phyloP scores from a whole-genome alignment of 2,329 filamentous ascomycete genomes.

The Gyromitra esculenta region DNA sequence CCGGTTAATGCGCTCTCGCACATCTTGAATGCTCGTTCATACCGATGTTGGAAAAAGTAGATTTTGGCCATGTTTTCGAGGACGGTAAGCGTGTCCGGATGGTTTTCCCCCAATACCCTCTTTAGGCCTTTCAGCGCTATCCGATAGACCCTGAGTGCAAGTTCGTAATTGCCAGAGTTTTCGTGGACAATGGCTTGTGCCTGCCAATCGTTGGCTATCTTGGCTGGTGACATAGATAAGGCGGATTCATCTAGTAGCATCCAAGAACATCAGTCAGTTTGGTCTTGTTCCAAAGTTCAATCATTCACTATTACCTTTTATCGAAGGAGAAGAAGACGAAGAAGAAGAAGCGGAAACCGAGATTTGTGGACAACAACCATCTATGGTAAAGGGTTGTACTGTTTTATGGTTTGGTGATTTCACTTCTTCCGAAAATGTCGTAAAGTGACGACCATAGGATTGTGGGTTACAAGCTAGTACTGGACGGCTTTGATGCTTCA shows the following conservation, averaged over 20 bases:
- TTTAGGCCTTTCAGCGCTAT: not conserved
- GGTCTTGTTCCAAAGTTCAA: not conserved
- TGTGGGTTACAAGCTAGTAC: not conserved
- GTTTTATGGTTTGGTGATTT: not conserved
- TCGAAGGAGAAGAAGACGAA: not conserved
- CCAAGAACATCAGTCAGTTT: not conserved
- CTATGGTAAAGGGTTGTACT: not conserved
- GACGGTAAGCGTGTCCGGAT: not conserved
- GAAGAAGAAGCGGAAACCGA: not conserved
- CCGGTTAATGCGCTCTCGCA: not conserved
- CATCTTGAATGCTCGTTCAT: constrained; percentile 18
- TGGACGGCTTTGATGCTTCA: not conserved
- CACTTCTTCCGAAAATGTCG: not conserved
- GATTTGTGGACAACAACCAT: not conserved
- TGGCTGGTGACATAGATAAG: not conserved
- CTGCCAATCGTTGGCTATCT: not conserved
- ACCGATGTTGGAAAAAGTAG: not conserved
- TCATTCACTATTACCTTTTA: not conserved
- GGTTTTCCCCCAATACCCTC: constrained; percentile 7
- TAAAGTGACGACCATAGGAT: not conserved
- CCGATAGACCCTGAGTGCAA: not conserved
- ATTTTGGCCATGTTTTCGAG: constrained; percentile 1
- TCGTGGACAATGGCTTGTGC: not conserved
- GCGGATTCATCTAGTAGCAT: not conserved
- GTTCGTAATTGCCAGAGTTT: constrained; percentile 2